Conservation (phyloP, 2,329 filamentous ascomycete genomes). For the Fusarium coicis region DNA sequence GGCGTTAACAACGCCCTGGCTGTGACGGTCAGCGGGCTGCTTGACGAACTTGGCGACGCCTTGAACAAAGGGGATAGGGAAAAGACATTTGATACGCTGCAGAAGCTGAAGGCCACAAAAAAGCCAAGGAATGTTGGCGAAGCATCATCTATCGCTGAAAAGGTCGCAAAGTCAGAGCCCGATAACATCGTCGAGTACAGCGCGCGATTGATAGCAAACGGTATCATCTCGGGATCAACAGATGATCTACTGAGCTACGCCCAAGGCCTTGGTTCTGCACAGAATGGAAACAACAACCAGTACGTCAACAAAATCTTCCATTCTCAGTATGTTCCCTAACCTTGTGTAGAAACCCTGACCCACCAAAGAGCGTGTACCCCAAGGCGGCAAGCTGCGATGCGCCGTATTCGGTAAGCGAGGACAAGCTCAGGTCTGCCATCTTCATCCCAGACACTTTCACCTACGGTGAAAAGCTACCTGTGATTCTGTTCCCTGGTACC, state of each 20-base stretch:
- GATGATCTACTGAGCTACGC: not conserved
- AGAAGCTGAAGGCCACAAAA: not conserved
- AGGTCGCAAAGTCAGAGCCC: not conserved
- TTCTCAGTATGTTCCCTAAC: not conserved
- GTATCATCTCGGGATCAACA: not conserved
- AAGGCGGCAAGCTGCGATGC: slow-evolving; percentile 6
- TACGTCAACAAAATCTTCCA: accelerated
- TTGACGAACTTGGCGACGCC: not conserved
- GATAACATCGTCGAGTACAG: not conserved
- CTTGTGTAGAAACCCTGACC: not conserved
- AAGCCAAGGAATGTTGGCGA: not conserved
- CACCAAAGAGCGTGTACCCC: slow-evolving; percentile 1
- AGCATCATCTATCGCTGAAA: not conserved
- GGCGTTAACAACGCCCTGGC: not conserved
- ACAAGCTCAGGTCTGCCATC: slow-evolving; percentile 4
- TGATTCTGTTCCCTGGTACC: slow-evolving; percentile 7
- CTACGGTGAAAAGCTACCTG: not conserved
- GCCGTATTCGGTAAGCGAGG: not conserved
- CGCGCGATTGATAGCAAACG: not conserved
- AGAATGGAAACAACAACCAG: slow-evolving; percentile 1
- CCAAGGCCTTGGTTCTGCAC: not conserved
- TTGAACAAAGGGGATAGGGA: not conserved
- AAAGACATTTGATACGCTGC: not conserved
- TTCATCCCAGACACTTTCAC: slow-evolving; percentile 3
- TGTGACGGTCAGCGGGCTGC: not conserved